Evolutionary conservation across 225 moss, liverwort and hornwort species (phyloP), one percentile per base, ranked within the genome.

Genomic region (Marchantia polymorpha): DNA sequence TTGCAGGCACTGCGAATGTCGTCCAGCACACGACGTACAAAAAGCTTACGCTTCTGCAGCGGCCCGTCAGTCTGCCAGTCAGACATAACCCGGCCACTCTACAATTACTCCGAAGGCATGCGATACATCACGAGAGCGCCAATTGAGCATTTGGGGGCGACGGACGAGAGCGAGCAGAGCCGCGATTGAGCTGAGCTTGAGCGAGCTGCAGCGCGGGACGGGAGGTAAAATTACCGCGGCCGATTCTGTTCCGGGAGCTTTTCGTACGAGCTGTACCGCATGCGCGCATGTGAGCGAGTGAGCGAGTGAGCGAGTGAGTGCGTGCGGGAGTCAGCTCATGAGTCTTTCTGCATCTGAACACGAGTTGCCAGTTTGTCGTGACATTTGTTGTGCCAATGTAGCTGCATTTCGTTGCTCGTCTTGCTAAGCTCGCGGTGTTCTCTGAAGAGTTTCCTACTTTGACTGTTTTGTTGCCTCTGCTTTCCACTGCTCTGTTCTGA

Each of bases 11-110:
- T 39, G 39, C 58, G 58, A 58, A 58, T 58, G 58, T 58, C 58
- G 58, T 58, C 58, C 58, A 58, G 58, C 58, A 58, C 58, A 58
- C 58, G 58, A 15, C 63, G 63, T 63, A 63, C 63, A 23, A 63
- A 63, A 63, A 63, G 63, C 63, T 63, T 63, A 23, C 9, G 63
- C 22, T 6, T 63, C 63, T 23, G 63, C 63, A 7, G 58, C n/a
- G 39, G 39, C 5, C 5, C 39, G 39, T 39, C 39, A 39, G 3
- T 11, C 65, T 27, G 65, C 6, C 65, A 65, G 29, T 23, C 10
- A 65, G 39, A 10, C 65, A 26, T 29, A 29, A 26, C 65, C 65
- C 14, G 27, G 29, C 65, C 29, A 65, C 17, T 65, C 65, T 65
- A 65, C 65, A 26, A 29, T 29, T 65, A 4, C 29, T 29, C 0